Percentiles rank a stretch among this genome's conserved stretches.
Evolutionary conservation across 345 rosid genomes (phyloP).

Genomic region (Moricandia arvensis): DNA sequence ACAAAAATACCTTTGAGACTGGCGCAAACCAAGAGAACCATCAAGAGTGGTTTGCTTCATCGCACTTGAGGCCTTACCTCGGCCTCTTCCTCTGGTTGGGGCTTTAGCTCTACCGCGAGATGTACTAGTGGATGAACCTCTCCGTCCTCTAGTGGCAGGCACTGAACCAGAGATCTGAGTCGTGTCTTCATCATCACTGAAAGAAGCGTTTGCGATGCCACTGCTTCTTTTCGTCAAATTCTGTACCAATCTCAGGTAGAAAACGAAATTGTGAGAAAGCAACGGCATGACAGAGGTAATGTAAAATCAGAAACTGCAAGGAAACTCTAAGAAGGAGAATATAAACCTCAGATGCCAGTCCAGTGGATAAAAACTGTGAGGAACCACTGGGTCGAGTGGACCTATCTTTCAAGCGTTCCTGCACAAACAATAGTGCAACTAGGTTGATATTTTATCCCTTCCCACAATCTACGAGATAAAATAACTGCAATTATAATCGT

Average conservation of each 20-base stretch:
- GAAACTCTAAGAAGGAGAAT: constrained; percentile 5
- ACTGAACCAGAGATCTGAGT: constrained; percentile 48
- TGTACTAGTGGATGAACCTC: constrained; percentile 48
- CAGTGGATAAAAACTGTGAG: constrained; percentile 49
- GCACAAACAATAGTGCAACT: constrained; percentile 25
- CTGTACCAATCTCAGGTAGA: constrained; percentile 41
- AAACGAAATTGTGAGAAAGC: constrained; percentile 22
- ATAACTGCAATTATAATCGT: constrained; percentile 2
- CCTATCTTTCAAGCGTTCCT: constrained; percentile 92
- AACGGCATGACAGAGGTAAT: constrained; percentile 7
- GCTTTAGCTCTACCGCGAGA: constrained; percentile 63
- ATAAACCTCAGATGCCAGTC: constrained; percentile 59
- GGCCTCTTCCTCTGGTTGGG: constrained; percentile 85
- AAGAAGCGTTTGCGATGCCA: constrained; percentile 60
- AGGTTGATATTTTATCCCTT: constrained; percentile 16
- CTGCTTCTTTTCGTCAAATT: constrained; percentile 49
- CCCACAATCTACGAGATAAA: not conserved
- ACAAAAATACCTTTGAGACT: constrained; percentile 63
- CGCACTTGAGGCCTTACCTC: constrained; percentile 64
- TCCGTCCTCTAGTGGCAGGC: constrained; percentile 59
- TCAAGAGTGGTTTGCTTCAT: constrained; percentile 93
- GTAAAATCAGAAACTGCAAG: constrained; percentile 19
- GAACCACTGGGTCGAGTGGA: constrained; percentile 58
- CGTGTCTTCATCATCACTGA: constrained; percentile 91
- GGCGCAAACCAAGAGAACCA: constrained; percentile 61